Base-by-base conservation (phyloP, 148 eudicot species). In the Amaranthus hypochondriacus region DNA sequence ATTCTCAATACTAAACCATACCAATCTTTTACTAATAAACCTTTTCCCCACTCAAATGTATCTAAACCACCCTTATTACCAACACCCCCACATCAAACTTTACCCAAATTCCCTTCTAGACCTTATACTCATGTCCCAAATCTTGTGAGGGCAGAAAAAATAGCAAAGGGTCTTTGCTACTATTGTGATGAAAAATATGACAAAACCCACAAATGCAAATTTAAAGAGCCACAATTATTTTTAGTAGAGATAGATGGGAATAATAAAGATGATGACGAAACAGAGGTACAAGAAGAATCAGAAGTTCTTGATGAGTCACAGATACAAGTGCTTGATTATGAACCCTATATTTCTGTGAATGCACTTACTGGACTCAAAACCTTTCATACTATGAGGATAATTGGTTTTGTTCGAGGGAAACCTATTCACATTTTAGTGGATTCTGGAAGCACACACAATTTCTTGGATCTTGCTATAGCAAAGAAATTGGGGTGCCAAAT, bases 391-490 rank as follows among this genome's bases (percentile, higher is more conserved):
- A 68, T 68, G 71, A 68, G 57, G 14, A 47, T 68, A 1, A 6
- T 7, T 5, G 71, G 57, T 6, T 5, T 18, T 14, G 12, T 68
- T 7, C 12, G 39, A 5, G 28, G 9, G 5, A 51, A 51, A 4
- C 57, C 71, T 0, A 9, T 68, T 1, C 71, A 68, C 5, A 21
- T 68, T 6, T 39, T 68, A 3, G 28, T 52, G 7, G 71, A 68
- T 12, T 68, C 46, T 7, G 46, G 71, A 4, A 68, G 71, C 28
- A 68, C 71, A n/a, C 71, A 68, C 6, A 68, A 51, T 4, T 68
- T 52, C 5, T n/a, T 52, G 47, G 58, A 69, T 13, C 7, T 54
- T 7, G 14, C 5, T 11, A 4, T 48, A 9, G 70, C 55, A 3
- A 1, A 49, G 14, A 49, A 49, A 48, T 3, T 66, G 3, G 55